A percentile compares a stretch with the other conserved stretches of the same genome.
phyloP scores from a whole-genome alignment of 176 grass and related monocot species.

The Stipa capillata region DNA sequence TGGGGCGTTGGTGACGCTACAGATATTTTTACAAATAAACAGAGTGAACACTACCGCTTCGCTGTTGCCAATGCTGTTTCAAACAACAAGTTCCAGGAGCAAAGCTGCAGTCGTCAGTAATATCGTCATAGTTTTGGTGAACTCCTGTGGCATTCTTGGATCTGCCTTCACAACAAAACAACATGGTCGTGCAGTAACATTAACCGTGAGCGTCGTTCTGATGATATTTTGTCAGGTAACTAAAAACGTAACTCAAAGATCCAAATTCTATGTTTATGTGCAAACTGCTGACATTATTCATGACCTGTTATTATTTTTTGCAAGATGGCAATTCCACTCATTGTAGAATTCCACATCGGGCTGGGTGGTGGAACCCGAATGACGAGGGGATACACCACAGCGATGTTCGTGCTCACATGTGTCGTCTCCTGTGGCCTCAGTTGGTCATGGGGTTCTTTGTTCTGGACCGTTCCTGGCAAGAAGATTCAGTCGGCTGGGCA shows the following conservation, averaged over 20 bases:
- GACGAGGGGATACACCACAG: neutral
- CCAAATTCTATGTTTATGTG: neutral
- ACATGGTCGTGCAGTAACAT: slow-evolving; percentile 9
- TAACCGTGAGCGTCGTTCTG: slow-evolving; percentile 6
- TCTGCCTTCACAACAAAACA: slow-evolving; percentile 23
- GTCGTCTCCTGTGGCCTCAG: slow-evolving; percentile 30
- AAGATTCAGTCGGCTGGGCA: slow-evolving; percentile 22
- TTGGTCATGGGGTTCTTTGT: slow-evolving; percentile 50
- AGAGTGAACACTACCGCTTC: slow-evolving; percentile 23
- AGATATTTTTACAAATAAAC: slow-evolving; percentile 20
- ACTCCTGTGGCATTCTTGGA: slow-evolving; percentile 32
- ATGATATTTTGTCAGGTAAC: slow-evolving; percentile 44
- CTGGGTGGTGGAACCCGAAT: slow-evolving; percentile 22
- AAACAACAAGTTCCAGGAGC: slow-evolving; percentile 16
- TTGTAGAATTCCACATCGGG: slow-evolving; percentile 19
- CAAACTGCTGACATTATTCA: neutral
- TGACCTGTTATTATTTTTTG: neutral
- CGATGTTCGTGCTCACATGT: slow-evolving; percentile 34
- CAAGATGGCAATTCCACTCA: slow-evolving; percentile 26
- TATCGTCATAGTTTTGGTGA: slow-evolving; percentile 25
- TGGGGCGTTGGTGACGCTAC: slow-evolving; percentile 15
- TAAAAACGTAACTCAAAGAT: neutral
- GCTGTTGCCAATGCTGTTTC: slow-evolving; percentile 32
- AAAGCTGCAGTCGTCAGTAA: slow-evolving; percentile 15
- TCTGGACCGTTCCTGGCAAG: neutral